phyloP scores from a whole-genome alignment of 257 asterid genomes.

The Catharanthus roseus region DNA sequence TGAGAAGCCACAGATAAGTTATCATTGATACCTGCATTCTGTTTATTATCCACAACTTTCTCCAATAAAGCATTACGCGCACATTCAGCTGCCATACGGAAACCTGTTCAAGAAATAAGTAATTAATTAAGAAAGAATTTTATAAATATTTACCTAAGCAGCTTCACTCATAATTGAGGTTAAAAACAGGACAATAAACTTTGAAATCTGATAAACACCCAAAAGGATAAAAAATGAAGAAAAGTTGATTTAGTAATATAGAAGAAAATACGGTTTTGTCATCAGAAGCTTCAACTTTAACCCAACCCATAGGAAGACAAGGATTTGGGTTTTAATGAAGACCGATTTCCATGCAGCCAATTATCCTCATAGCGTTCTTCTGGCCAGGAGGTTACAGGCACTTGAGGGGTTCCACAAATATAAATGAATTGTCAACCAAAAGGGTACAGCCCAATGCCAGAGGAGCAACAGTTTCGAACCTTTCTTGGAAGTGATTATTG shows the following conservation, averaged over 20 bases:
- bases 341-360: neutral
- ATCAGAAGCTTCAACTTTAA: neutral
- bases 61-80: slow-evolving; percentile 75
- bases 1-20: slow-evolving; percentile 1
- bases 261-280: neutral
- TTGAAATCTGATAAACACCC: neutral
- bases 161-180: neutral
- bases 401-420: neutral
- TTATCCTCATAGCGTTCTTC: neutral
- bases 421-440: neutral
- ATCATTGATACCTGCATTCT: slow-evolving; percentile 53
- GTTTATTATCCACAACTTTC: slow-evolving; percentile 83
- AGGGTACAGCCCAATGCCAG: neutral
- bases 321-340: neutral
- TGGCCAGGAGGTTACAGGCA: neutral
- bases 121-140: neutral
- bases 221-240: neutral
- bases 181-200: neutral
- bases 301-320: neutral
- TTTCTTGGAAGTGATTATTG: neutral
- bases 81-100: slow-evolving; percentile 90
- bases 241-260: neutral
- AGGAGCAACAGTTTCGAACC: neutral
- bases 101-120: slow-evolving; percentile 38
- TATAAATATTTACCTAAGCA: neutral